These are phyloP conservation scores for Blastosporella zonata DNA, from an alignment of 1,284 basidiomycete genomes.

Conservation along the genomic window DNA sequence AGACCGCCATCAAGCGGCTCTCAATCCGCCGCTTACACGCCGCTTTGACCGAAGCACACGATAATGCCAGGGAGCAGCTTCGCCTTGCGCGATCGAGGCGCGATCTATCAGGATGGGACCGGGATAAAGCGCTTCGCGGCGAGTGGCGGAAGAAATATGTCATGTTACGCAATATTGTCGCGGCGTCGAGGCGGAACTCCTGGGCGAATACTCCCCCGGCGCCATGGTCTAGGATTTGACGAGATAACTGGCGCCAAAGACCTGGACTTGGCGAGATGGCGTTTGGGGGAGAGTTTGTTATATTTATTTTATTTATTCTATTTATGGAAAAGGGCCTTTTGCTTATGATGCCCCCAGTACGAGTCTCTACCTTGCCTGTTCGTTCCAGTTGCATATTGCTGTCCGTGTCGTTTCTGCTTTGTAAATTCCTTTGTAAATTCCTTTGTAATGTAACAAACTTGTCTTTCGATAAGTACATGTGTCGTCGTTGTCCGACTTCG, in stretches of 20 bases:
- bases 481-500: too few species aligned
- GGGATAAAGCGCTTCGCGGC: constrained; percentile 30
- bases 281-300: not conserved
- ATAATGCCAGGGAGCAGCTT: constrained; percentile 25
- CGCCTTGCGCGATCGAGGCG: constrained; percentile 15
- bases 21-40: constrained; percentile 29
- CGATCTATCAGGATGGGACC: constrained; percentile 28
- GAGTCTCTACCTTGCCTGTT: not conserved
- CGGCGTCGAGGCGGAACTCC: constrained; percentile 7
- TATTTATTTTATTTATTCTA: not conserved
- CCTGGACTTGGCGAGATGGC: too few species aligned
- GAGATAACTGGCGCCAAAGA: not conserved
- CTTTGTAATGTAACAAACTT: not conserved
- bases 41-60: constrained; percentile 27
- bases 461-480: too few species aligned
- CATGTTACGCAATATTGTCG: constrained; percentile 11
- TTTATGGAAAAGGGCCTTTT: not conserved
- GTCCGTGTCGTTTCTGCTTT: not conserved
- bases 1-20: constrained; percentile 33
- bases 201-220: constrained; percentile 3
- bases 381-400: not conserved
- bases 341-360: not conserved
- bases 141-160: constrained; percentile 15
- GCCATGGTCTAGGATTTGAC: not conserved
- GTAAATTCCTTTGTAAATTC: not conserved